Base-by-base conservation (phyloP, 164 flowering plant genomes). In the Paratinospora sagittata region DNA sequence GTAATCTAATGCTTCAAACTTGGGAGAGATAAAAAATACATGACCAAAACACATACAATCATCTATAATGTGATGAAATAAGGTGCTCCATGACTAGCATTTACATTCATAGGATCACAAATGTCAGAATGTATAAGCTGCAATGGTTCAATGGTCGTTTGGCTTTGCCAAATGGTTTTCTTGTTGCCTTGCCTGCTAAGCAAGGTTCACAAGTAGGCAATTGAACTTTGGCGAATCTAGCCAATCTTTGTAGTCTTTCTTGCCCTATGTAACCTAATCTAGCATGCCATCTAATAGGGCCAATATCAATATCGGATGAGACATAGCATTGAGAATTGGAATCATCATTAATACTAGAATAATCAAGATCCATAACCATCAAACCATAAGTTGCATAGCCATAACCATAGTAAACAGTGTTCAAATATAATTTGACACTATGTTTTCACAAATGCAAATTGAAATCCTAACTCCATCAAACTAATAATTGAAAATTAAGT, bases 21-120 rank as follows among this genome's bases (percentile, higher is more conserved):
- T 13, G n/a, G 66, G 70, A 8, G 36, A 23, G n/a, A 72, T 47
- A 55, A 66, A 57, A 12, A 52, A 66, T 0, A 72, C 36, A 66
- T 66, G 17, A 72, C 27, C 21, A 4, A 8, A 73, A 0, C 72
- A 62, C 26, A 66, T 16, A 21, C 11, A 78, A 34, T 75, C 76
- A 69, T 75, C 78, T 0, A 75, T 69, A 65, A 75, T 17, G 73
- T 78, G 41, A 79, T 30, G 26, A 79, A 79, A 67, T 76, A 79
- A 2, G n/a, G 3, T 10, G 19, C 63, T 0, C 65, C 72, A 17
- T 65, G 70, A 3, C 70, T 1, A 3, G 71, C 33, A 47, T 9
- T 65, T 0, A 74, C 71, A 47, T 34, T 70, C 27, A 73, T 33
- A 8, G 70, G 76, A 11, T 71, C 74, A 30, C 64, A 70, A 5